phyloP scores from a whole-genome alignment of 208 protist genomes.

The Crithidia acanthocephali region DNA sequence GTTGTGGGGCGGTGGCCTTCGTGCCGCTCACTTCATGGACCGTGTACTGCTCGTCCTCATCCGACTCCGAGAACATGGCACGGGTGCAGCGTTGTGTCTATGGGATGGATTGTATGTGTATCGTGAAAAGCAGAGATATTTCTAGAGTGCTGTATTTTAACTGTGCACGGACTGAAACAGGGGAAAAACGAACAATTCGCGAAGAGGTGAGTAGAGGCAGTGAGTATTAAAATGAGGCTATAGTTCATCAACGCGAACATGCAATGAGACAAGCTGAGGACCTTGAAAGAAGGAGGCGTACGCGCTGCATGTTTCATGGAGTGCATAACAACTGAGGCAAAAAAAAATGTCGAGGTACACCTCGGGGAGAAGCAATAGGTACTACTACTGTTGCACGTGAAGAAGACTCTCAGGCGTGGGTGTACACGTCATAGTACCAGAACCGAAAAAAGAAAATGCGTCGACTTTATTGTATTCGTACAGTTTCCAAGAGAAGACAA shows the following conservation, averaged over 20 bases:
- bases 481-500: background rate
- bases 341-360: no score
- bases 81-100: background rate
- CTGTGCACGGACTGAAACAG: background rate
- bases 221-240: no score
- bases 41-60: slow-evolving; percentile 31
- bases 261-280: background rate
- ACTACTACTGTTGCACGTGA: no score
- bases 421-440: no score
- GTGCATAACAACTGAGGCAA: no score
- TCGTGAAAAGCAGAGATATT: background rate
- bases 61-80: slow-evolving; percentile 27
- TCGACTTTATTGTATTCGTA: no score
- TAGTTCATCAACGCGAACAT: no score
- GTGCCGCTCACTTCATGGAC: slow-evolving; percentile 20
- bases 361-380: no score
- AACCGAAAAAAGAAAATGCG: no score
- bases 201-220: background rate
- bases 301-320: no score
- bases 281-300: background rate
- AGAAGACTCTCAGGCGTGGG: no score
- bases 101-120: background rate
- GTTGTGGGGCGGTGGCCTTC: background rate
- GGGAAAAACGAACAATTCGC: background rate
- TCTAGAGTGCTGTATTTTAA: background rate